These are phyloP conservation scores for Mesembryanthemum crystallinum DNA, from an alignment of 148 eudicot species.

Conservation along the genomic window DNA sequence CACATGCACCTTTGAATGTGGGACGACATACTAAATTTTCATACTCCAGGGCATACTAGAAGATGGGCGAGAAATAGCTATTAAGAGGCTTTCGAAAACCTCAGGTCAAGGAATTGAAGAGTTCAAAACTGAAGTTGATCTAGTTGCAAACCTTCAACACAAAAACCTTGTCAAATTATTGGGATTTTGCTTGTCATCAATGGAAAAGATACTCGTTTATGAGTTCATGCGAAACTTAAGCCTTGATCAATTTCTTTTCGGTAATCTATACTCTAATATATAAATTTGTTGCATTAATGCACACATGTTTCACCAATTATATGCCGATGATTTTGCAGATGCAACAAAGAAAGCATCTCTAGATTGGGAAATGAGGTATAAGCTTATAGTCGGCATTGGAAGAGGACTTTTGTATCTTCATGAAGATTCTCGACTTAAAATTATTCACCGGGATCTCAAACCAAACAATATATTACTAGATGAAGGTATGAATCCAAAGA, in stretches of 20 bases:
- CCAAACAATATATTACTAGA: slow-evolving; percentile 19
- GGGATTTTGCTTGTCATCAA: background rate
- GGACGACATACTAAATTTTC: no score
- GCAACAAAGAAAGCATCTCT: background rate
- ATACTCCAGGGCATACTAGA: background rate
- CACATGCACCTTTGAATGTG: no score
- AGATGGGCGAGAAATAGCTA: slow-evolving; percentile 6
- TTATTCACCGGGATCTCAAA: slow-evolving; percentile 28
- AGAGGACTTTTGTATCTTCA: slow-evolving; percentile 13
- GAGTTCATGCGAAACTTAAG: background rate
- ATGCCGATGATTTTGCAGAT: background rate
- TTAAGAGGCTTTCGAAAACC: background rate
- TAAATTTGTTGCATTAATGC: background rate
- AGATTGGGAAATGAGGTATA: background rate
- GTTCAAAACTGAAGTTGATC: slow-evolving; percentile 9
- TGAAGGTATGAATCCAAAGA: slow-evolving; percentile 24
- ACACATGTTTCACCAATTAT: background rate
- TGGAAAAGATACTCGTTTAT: background rate
- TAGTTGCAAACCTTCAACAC: slow-evolving; percentile 14
- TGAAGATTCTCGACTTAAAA: slow-evolving; percentile 5
- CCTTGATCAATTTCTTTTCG: background rate
- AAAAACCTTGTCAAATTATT: slow-evolving; percentile 4
- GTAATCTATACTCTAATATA: background rate
- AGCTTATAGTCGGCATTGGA: slow-evolving; percentile 8
- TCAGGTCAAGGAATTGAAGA: background rate